These are phyloP conservation scores for Annulohypoxylon stygium DNA, from an alignment of 495 filamentous ascomycete genomes.

Conservation along the genomic window DNA sequence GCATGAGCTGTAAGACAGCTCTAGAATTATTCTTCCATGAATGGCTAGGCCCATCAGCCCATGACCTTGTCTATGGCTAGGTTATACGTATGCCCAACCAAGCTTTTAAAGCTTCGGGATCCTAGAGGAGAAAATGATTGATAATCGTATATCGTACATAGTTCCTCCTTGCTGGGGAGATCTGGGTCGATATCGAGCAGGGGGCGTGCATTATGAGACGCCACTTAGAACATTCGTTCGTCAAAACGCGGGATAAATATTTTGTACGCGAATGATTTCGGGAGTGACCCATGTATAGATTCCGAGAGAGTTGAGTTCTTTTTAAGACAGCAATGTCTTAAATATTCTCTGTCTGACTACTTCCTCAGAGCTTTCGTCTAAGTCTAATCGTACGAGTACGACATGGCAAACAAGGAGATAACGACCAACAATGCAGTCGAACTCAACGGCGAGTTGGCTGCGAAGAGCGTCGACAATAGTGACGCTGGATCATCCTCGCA, in stretches of 20 bases:
- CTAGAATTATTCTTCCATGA: not conserved
- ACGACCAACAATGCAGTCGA: conserved; percentile 44
- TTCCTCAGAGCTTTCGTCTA: not conserved
- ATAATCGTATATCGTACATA: conserved; percentile 12
- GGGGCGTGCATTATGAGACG: conserved; percentile 27
- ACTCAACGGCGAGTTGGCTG: conserved; percentile 48
- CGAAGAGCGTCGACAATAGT: conserved; percentile 25
- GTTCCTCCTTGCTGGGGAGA: conserved; percentile 9
- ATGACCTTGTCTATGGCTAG: not conserved
- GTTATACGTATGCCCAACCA: not conserved
- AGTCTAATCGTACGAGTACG: not conserved
- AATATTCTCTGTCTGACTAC: not conserved
- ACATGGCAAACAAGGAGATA: conserved; percentile 39
- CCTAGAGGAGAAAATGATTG: not conserved
- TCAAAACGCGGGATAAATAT: conserved; percentile 21
- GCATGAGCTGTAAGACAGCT: conserved; percentile 17
- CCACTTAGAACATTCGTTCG: not conserved
- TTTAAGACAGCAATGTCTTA: conserved; percentile 28
- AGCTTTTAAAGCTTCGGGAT: not conserved
- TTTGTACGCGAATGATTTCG: conserved; percentile 10
- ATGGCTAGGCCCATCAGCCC: conserved; percentile 3
- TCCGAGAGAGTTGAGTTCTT: not conserved
- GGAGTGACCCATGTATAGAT: conserved; percentile 17
- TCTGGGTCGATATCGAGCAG: conserved; percentile 31
- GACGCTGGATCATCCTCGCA: conserved; percentile 26